Conservation (phyloP, 768 basidiomycete species). For the Trametes elegans region DNA sequence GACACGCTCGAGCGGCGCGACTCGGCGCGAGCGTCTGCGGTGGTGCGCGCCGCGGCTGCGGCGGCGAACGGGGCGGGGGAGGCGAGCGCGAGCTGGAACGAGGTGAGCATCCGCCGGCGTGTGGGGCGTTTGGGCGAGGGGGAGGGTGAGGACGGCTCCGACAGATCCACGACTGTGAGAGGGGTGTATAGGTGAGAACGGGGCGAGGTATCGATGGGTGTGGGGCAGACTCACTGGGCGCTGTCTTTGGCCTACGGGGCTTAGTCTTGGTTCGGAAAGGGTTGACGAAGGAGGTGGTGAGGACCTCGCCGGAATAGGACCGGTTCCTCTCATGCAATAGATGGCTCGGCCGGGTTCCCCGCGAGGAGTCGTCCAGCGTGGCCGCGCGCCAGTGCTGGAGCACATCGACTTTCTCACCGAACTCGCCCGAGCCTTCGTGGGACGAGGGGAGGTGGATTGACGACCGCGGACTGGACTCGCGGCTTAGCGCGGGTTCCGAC, state of each 20-base stretch:
- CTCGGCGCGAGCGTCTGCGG: not conserved
- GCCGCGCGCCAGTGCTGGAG: not conserved
- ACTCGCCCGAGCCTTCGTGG: not conserved
- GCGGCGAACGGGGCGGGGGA: not conserved
- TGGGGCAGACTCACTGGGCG: not conserved
- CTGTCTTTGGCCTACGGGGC: not conserved
- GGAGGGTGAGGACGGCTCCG: not conserved
- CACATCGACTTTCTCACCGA: not conserved
- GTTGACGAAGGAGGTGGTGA: slow-evolving; percentile 19
- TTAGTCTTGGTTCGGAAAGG: slow-evolving; percentile 10
- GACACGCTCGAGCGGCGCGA: slow-evolving; percentile 16
- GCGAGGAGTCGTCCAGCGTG: not conserved
- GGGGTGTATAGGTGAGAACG: not conserved
- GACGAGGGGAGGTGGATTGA: not conserved
- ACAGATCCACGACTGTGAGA: not conserved
- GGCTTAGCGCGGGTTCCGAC: not conserved
- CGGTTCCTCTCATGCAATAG: not conserved
- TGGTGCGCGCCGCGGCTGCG: not conserved
- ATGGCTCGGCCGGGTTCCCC: not conserved
- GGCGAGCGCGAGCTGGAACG: slow-evolving; percentile 3
- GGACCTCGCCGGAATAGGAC: slow-evolving; percentile 4
- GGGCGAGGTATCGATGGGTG: not conserved
- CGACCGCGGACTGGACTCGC: not conserved
- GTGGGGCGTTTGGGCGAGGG: not conserved
- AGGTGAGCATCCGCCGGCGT: slow-evolving; percentile 8